These are phyloP conservation scores for Annulohypoxylon nitens DNA, from an alignment of 495 filamentous ascomycete species.

Conservation along the genomic window DNA sequence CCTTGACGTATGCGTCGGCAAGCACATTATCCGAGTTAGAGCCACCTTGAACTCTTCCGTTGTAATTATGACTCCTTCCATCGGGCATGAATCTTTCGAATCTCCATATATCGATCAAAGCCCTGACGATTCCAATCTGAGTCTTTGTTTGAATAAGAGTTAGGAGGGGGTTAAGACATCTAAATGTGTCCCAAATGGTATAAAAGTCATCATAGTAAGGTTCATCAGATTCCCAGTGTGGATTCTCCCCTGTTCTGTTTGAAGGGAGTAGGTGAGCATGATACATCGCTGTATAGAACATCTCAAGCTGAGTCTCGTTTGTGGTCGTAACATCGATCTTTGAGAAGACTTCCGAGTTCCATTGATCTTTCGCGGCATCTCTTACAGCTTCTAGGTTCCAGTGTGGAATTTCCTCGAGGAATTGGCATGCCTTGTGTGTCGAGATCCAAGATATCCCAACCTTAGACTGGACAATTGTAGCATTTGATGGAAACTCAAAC, in stretches of 20 bases:
- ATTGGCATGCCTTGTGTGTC: constrained; percentile 68
- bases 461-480: constrained; percentile 64
- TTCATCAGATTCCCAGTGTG: constrained; percentile 71
- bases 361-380: constrained; percentile 60
- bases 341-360: constrained; percentile 72
- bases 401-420: constrained; percentile 68
- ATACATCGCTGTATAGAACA: constrained; percentile 74
- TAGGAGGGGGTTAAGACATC: constrained; percentile 70
- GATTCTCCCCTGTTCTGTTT: constrained; percentile 76
- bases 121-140: constrained; percentile 74
- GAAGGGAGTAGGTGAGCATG: constrained; percentile 77
- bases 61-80: constrained; percentile 72
- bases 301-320: constrained; percentile 63
- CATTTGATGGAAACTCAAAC: constrained; percentile 50
- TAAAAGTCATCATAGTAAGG: constrained; percentile 71
- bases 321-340: constrained; percentile 68
- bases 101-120: constrained; percentile 76
- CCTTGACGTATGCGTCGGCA: constrained; percentile 79
- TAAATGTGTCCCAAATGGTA: constrained; percentile 69
- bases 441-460: constrained; percentile 79
- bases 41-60: constrained; percentile 75
- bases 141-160: constrained; percentile 71
- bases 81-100: constrained; percentile 74
- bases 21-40: constrained; percentile 79
- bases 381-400: constrained; percentile 61